Evolutionary conservation across 2,329 filamentous ascomycete species (phyloP).

Genomic region (Aspergillus terreus): DNA sequence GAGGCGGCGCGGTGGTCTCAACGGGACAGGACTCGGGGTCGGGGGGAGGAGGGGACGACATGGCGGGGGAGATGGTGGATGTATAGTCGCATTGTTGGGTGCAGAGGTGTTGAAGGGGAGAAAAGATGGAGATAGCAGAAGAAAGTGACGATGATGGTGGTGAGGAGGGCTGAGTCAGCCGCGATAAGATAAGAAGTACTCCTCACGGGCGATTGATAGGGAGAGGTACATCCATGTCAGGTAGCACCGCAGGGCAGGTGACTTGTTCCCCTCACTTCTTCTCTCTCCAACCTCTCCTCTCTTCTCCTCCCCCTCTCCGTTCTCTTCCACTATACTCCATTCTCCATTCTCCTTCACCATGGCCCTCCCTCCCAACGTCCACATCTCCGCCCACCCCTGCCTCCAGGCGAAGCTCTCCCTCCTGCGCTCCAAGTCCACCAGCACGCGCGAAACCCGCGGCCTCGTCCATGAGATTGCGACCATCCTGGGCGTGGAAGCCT

Average conservation of each 20-base stretch:
- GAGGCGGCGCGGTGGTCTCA: conserved; percentile 35
- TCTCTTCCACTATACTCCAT: not conserved
- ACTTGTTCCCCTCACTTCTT: conserved; percentile 5
- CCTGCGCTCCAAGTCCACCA: conserved; percentile 69
- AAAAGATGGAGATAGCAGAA: not conserved
- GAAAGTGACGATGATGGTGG: not conserved
- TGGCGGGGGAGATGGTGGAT: not conserved
- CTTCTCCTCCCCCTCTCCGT: not conserved
- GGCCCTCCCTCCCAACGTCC: conserved; percentile 54
- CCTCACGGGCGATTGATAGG: not conserved
- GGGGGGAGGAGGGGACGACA: not conserved
- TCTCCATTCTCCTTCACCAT: conserved; percentile 14
- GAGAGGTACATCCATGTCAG: no score
- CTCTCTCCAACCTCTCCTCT: not conserved
- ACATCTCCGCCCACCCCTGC: conserved; percentile 82
- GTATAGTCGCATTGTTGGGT: not conserved
- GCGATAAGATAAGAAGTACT: not conserved
- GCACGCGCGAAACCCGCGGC: conserved; percentile 70
- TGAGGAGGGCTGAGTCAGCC: not conserved
- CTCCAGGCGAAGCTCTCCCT: conserved; percentile 84
- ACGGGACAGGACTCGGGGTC: not conserved
- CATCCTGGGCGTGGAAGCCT: conserved; percentile 77
- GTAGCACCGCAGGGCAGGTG: conserved; percentile 7
- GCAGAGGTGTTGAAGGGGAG: not conserved
- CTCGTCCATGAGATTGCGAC: conserved; percentile 83